Base-by-base conservation (phyloP, 306 rosid species). In the Echinosophora koreensis region DNA sequence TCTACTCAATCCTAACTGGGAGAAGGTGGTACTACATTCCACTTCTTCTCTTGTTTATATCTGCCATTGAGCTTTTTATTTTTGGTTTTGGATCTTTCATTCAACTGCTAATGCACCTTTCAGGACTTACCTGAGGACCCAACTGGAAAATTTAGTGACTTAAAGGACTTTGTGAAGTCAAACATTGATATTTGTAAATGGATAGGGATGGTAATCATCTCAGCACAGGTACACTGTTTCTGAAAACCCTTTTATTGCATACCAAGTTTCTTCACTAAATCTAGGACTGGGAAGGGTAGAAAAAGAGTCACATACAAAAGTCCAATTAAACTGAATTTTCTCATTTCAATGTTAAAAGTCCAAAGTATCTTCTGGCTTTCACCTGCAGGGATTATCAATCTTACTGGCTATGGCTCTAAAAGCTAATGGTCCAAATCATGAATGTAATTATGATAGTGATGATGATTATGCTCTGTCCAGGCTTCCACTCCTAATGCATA, bases 1-100 rank as follows among this genome's bases (percentile, higher is more conserved):
- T 54, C 77, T 75, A 28, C 55, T 86, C 46, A 80, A 83, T 73
- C 57, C 79, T 49, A 74, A 83, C 52, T 86, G 89, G 87, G 85
- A 86, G 46, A 73, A 80, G 85, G 86, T 86, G 51, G 68, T 52
- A 34, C 38, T 16, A 3, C 59, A 62, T 16, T 54, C 16, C 50
- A 37, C 11, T 16, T 42, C 17, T 47, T 22, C n/a, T 1, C 3
- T 6, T 13, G 64, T 69, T 63, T 14, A 38, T 32, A 18, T 49
- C 35, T 16, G 30, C 22, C 30, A 56, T 12, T 39, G 17, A 16
- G 13, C 16, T 42, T 8, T 10, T 22, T 2, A 35, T 6, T 35
- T 42, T 35, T 42, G 6, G 5, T 64, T 3, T 44, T 17, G 56
- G 35, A 22, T 61, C 50, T 55, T 18, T 3, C 22, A 8, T 55